A percentile compares a stretch with the other conserved stretches of the same genome.
These are phyloP conservation scores for Xylaria acuta DNA, from an alignment of 495 filamentous ascomycete genomes.

Conservation along the genomic window DNA sequence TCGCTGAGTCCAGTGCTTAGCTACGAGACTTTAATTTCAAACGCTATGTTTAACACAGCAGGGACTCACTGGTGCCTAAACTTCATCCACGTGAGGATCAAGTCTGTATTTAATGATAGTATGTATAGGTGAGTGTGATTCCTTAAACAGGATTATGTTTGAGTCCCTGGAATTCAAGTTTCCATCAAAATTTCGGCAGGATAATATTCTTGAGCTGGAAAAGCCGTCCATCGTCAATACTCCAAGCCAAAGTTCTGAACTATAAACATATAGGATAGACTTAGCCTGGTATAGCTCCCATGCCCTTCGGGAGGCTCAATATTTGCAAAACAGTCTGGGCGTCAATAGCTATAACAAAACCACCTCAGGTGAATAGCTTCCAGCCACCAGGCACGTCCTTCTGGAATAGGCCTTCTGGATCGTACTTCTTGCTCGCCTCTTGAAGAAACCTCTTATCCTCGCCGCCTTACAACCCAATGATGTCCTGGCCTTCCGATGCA, in stretches of 20 bases:
- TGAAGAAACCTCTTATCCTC: too few relatives aligned
- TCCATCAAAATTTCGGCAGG: not conserved
- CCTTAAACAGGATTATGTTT: not conserved
- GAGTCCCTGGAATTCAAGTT: not conserved
- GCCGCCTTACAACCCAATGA: too few relatives aligned
- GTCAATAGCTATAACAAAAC: too few relatives aligned
- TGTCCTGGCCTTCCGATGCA: too few relatives aligned
- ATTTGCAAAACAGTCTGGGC: too few relatives aligned
- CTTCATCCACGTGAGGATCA: not conserved
- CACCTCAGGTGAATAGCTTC: too few relatives aligned
- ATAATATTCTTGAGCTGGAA: not conserved
- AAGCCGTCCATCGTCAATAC: not conserved
- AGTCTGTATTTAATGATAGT: not conserved
- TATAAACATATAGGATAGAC: not conserved
- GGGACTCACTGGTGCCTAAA: not conserved
- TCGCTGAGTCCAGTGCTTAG: not conserved
- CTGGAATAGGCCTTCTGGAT: too few relatives aligned
- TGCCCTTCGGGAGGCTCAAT: too few relatives aligned
- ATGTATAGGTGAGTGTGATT: not conserved
- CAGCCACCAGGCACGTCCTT: too few relatives aligned
- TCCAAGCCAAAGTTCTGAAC: not conserved
- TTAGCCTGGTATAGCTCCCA: too few relatives aligned
- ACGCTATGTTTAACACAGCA: too few relatives aligned
- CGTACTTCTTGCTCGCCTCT: too few relatives aligned
- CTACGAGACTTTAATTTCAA: not conserved